Base-by-base conservation (phyloP, 1,139 yeast genomes). In the Suhomyces coccinellae region DNA sequence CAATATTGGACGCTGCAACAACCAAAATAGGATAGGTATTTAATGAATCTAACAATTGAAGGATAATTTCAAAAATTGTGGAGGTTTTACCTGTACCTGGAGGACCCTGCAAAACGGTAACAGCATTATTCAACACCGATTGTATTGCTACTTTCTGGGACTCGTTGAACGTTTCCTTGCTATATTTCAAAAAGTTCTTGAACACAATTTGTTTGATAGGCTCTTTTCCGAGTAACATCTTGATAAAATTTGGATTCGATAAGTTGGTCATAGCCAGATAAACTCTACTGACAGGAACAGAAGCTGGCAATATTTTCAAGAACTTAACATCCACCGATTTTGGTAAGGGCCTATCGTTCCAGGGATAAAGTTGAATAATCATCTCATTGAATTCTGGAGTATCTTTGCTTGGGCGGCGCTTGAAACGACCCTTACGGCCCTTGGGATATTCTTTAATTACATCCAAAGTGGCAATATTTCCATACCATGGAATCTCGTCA, bases 1-100 rank as follows among this genome's bases (percentile, higher is more conserved):
- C 90, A 58, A 84, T 81, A 56, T 84, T 84, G 0, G 89, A 83
- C 0, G 88, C 87, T 0, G 91, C 90, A 43, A 83, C 88, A 43
- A 85, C 88, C 47, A 83, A 67, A 34, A 84, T 81, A 3, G 91
- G 90, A 54, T 68, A 79, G 0, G 83, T 76, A 52, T 78, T 73
- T 52, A 80, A 67, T 41, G 78, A 76, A 35, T 73, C 75, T 35
- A 82, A 66, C 49, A 84, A 65, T 58, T 84, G 88, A 46, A 82
- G 63, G 48, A 85, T 80, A 46, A 84, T 80, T 61, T 84, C 89
- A 53, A 77, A 80, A 52, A 81, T 82, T 0, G 85, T 80, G 0
- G 85, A 78, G 0, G 87, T 82, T 56, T 82, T 82, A 63, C 87
- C 87, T 2, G 86, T 81, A 41, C 87, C 87, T 4, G 87, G 87